Conservation (phyloP, 257 asterid species). For the Marsdenia floribunda region DNA sequence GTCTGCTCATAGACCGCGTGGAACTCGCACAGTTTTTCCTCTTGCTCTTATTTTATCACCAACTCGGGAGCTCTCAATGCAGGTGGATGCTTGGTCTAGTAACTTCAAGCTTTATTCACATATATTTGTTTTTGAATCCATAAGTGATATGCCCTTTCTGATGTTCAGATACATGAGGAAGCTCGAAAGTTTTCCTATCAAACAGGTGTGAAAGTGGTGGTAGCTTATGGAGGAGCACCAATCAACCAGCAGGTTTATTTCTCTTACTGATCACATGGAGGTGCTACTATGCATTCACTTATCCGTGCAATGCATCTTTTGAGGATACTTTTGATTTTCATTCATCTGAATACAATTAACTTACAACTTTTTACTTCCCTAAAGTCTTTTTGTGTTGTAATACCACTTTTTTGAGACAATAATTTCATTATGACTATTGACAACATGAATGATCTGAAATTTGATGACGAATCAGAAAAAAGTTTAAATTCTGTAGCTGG, state of each 20-base stretch:
- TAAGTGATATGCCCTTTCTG: constrained; percentile 14
- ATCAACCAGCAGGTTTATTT: constrained; percentile 59
- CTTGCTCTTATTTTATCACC: constrained; percentile 86
- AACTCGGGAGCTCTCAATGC: constrained; percentile 81
- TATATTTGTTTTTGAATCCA: neutral
- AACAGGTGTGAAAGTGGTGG: constrained; percentile 84
- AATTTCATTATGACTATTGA: neutral
- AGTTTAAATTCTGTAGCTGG: neutral
- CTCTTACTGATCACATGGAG: neutral
- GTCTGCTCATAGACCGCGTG: constrained; percentile 60
- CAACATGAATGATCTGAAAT: neutral
- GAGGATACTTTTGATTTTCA: neutral
- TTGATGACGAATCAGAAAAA: neutral
- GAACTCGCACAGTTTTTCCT: constrained; percentile 63
- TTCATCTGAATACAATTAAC: neutral
- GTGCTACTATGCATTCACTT: neutral
- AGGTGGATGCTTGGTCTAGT: constrained; percentile 37
- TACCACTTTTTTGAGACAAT: neutral
- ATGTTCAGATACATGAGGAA: constrained; percentile 75
- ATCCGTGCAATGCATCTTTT: neutral
- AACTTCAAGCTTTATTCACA: neutral
- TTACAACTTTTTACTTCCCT: neutral
- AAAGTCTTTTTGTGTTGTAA: neutral
- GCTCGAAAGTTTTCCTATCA: constrained; percentile 75
- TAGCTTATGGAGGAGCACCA: constrained; percentile 87